phyloP scores from a whole-genome alignment of 2,329 filamentous ascomycete species.

The Talaromyces sp. region DNA sequence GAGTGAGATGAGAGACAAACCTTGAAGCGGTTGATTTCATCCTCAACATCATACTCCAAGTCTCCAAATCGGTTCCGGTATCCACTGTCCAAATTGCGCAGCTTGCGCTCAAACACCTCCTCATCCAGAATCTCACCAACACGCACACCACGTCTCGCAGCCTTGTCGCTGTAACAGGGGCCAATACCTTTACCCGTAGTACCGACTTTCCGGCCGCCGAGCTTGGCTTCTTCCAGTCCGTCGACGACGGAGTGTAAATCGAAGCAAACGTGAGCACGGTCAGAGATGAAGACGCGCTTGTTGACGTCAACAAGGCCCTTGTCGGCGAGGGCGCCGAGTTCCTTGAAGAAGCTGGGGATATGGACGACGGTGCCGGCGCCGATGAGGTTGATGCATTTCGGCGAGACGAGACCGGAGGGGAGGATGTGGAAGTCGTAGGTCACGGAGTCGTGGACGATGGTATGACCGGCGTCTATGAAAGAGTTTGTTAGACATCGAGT shows the following conservation, averaged over 20 bases:
- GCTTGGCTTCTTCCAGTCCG: constrained; percentile 44
- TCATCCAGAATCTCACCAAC: constrained; percentile 59
- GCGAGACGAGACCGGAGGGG: constrained; percentile 45
- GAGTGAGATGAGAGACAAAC: constrained; percentile 25
- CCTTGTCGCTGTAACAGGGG: constrained; percentile 63
- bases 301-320: constrained; percentile 43
- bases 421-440: constrained; percentile 52
- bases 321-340: constrained; percentile 41
- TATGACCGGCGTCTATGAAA: constrained; percentile 44
- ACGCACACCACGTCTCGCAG: constrained; percentile 57
- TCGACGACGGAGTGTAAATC: constrained; percentile 47
- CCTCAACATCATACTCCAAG: constrained; percentile 58
- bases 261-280: constrained; percentile 47
- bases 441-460: constrained; percentile 45
- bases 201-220: constrained; percentile 47
- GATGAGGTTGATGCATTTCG: constrained; percentile 46
- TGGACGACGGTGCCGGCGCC: constrained; percentile 48
- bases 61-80: constrained; percentile 60
- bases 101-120: constrained; percentile 53
- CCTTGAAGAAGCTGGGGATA: constrained; percentile 49
- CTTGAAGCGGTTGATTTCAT: constrained; percentile 58
- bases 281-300: constrained; percentile 46
- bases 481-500: neutral
- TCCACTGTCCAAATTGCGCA: constrained; percentile 50
- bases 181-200: constrained; percentile 52